Conservation (phyloP, 2,329 filamentous ascomycete species). For the Mycosphaerella sp. region DNA sequence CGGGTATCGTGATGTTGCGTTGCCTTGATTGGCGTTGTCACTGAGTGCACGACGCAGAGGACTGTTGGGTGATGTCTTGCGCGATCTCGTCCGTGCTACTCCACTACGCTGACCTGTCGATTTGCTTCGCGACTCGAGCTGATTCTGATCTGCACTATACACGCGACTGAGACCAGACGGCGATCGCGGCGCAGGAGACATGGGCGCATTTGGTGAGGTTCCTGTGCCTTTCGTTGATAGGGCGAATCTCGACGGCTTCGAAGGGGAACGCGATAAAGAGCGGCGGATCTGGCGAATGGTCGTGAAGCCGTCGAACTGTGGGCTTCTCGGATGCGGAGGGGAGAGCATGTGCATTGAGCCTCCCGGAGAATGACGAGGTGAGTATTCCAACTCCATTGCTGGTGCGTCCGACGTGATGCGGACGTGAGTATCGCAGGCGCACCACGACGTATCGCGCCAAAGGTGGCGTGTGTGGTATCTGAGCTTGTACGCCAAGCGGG, state of each 20-base stretch:
- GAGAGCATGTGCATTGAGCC: slow-evolving; percentile 82
- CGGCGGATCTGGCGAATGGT: slow-evolving; percentile 77
- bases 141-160: slow-evolving; percentile 37
- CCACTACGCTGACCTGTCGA: slow-evolving; percentile 31
- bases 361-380: slow-evolving; percentile 50
- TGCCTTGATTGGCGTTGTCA: slow-evolving; percentile 64
- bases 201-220: slow-evolving; percentile 33
- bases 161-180: slow-evolving; percentile 42
- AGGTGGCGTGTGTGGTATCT: slow-evolving; percentile 3
- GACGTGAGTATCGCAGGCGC: background rate
- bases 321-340: slow-evolving; percentile 51
- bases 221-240: slow-evolving; percentile 50
- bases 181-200: slow-evolving; percentile 32
- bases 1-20: slow-evolving; percentile 51
- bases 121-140: slow-evolving; percentile 42
- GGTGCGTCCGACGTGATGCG: background rate
- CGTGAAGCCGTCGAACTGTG: slow-evolving; percentile 71
- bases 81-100: slow-evolving; percentile 42
- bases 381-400: slow-evolving; percentile 46
- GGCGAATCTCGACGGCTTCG: slow-evolving; percentile 64
- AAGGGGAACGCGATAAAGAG: slow-evolving; percentile 88
- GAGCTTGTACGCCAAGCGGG: slow-evolving; percentile 6
- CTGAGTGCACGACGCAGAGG: slow-evolving; percentile 72
- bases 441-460: background rate
- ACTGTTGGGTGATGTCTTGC: slow-evolving; percentile 71